A percentile compares a stretch with the other conserved stretches of the same genome.
phyloP scores from a whole-genome alignment of 108 stramenopile species.

The Pinguiococcus pyrenoidosus region DNA sequence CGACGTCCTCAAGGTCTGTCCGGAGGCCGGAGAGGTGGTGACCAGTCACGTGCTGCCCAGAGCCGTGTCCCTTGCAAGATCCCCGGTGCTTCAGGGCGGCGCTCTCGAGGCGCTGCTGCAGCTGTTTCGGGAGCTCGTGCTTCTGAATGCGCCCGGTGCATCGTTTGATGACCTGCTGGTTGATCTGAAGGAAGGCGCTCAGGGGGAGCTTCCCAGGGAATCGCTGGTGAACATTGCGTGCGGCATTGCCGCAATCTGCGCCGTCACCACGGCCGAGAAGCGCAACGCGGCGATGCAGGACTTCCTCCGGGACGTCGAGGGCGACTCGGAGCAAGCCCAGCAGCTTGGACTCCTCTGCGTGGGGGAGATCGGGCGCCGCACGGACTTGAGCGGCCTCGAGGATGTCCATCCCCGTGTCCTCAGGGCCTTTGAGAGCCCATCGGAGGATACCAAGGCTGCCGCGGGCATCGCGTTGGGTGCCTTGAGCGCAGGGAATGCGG shows the following conservation, averaged over 20 bases:
- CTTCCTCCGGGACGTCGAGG: slow-evolving; percentile 15
- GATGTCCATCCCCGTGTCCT: slow-evolving; percentile 22
- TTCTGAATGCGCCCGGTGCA: slow-evolving; percentile 41
- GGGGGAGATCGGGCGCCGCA: slow-evolving; percentile 72
- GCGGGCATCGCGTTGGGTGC: slow-evolving; percentile 81
- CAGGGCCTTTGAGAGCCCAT: slow-evolving; percentile 18
- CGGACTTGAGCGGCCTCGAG: slow-evolving; percentile 56
- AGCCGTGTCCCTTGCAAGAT: slow-evolving; percentile 58
- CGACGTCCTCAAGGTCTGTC: slow-evolving; percentile 12
- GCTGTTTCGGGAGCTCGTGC: slow-evolving; percentile 46
- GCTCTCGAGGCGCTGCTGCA: slow-evolving; percentile 59
- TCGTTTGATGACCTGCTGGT: slow-evolving; percentile 52
- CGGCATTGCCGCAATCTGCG: slow-evolving; percentile 56
- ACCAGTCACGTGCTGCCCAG: slow-evolving; percentile 44
- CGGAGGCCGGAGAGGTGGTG: slow-evolving; percentile 3
- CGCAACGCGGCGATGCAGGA: slow-evolving; percentile 31
- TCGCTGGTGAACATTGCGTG: slow-evolving; percentile 62
- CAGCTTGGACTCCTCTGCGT: slow-evolving; percentile 68
- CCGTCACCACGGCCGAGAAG: slow-evolving; percentile 33
- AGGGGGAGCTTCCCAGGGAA: slow-evolving; percentile 26
- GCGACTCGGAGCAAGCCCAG: too few relatives aligned
- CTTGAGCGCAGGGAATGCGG: slow-evolving; percentile 52
- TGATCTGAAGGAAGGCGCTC: slow-evolving; percentile 31
- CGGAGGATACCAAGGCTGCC: slow-evolving; percentile 80
- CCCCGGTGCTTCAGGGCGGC: slow-evolving; percentile 71